A percentile compares a stretch with the other conserved stretches of the same genome.
These are phyloP conservation scores for Fusarium proliferatum DNA, from an alignment of 2,329 filamentous ascomycete species.

Conservation along the genomic window DNA sequence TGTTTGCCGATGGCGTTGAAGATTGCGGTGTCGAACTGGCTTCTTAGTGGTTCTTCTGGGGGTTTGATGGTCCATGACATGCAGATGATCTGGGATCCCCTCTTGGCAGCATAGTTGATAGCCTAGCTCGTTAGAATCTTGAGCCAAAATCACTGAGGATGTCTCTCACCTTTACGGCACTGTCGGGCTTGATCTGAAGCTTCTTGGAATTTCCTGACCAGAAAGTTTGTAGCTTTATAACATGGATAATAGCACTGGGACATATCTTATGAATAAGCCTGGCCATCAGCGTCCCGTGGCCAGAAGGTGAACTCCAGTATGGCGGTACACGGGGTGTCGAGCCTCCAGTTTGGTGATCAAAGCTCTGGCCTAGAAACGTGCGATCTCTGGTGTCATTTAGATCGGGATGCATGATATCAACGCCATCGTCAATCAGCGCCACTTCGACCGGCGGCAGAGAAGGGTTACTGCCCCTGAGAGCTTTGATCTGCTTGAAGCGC, in stretches of 20 bases:
- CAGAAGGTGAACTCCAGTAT: neutral
- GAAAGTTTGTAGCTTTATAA: neutral
- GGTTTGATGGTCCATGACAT: conserved; percentile 2
- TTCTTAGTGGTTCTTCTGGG: neutral
- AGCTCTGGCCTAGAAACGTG: neutral
- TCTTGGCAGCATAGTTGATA: neutral
- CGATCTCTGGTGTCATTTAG: neutral
- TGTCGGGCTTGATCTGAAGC: neutral
- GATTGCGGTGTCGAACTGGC: neutral
- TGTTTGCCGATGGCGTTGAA: neutral
- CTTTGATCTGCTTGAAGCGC: neutral
- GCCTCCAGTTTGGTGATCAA: neutral
- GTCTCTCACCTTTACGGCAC: neutral
- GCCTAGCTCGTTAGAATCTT: neutral
- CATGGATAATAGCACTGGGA: neutral
- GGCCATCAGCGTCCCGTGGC: neutral
- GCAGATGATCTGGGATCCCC: neutral
- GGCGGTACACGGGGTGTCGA: neutral
- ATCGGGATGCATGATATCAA: neutral
- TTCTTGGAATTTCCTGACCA: neutral
- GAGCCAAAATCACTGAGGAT: accelerated
- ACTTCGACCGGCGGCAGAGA: neutral
- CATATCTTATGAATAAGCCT: neutral
- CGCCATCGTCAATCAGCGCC: neutral
- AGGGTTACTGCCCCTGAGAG: neutral